Evolutionary conservation across 768 basidiomycete genomes (phyloP).

Genomic region (Lactarius quietus): DNA sequence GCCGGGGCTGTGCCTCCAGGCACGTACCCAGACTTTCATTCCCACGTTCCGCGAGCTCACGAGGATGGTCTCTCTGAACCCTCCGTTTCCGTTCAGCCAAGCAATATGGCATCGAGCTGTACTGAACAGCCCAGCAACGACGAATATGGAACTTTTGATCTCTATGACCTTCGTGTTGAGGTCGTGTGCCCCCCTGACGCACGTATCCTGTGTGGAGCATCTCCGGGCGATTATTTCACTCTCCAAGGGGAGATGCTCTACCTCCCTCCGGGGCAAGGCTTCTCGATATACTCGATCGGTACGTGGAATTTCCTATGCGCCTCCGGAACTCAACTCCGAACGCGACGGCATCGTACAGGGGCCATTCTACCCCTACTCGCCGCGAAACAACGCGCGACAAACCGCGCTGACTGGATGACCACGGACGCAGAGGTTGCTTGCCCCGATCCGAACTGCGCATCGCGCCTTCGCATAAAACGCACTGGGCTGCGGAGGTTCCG

Average conservation of each 20-base stretch:
- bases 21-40: constrained; percentile 29
- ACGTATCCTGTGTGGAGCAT: constrained; percentile 61
- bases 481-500: constrained; percentile 51
- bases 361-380: constrained; percentile 63
- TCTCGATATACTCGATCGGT: constrained; percentile 69
- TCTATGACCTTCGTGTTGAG: constrained; percentile 64
- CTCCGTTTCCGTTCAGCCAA: constrained; percentile 29
- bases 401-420: constrained; percentile 46
- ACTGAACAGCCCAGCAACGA: not conserved
- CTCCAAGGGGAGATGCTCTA: constrained; percentile 62
- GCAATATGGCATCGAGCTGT: constrained; percentile 5
- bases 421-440: constrained; percentile 63
- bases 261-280: constrained; percentile 58
- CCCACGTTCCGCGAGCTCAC: constrained; percentile 22
- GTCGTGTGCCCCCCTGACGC: constrained; percentile 55
- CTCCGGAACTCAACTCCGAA: not conserved
- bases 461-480: constrained; percentile 49
- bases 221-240: constrained; percentile 57
- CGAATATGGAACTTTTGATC: constrained; percentile 46
- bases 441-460: constrained; percentile 63
- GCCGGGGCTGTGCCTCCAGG: constrained; percentile 20
- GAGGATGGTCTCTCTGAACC: constrained; percentile 30
- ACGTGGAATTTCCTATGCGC: constrained; percentile 12
- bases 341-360: constrained; percentile 35
- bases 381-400: constrained; percentile 56